These are phyloP conservation scores for Diaporthe longicolla DNA, from an alignment of 2,329 filamentous ascomycete species.

Conservation along the genomic window DNA sequence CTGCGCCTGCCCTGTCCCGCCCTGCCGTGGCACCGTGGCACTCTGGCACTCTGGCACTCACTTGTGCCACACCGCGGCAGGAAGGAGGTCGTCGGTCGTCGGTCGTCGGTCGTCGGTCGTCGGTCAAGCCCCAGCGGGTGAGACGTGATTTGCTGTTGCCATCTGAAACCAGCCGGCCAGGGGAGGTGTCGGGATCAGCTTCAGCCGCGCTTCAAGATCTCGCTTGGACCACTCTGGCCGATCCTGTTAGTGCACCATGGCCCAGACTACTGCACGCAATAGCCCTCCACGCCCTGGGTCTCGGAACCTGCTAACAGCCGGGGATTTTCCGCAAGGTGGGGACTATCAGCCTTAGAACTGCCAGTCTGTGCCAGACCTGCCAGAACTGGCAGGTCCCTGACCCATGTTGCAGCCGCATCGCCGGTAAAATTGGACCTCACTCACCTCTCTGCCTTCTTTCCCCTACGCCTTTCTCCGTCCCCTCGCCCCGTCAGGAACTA, in stretches of 20 bases:
- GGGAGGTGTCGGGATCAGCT: slow-evolving; percentile 39
- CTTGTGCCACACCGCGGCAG: neutral
- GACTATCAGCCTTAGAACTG: slow-evolving; percentile 21
- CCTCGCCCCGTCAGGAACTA: neutral
- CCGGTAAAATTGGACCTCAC: slow-evolving; percentile 3
- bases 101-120: neutral
- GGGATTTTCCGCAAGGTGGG: neutral
- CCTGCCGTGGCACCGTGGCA: neutral
- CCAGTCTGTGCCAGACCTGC: neutral
- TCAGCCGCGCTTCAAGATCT: slow-evolving; percentile 41
- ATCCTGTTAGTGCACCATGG: slow-evolving; percentile 23
- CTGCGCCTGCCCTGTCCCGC: neutral
- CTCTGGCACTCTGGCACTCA: neutral
- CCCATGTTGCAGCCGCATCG: slow-evolving; percentile 31
- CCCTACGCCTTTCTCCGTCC: neutral
- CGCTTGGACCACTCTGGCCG: slow-evolving; percentile 34
- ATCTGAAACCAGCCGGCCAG: slow-evolving; percentile 40
- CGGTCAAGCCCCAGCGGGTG: neutral
- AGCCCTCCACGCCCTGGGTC: neutral
- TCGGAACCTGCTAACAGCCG: neutral
- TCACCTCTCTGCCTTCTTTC: neutral
- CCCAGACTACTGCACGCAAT: slow-evolving; percentile 16
- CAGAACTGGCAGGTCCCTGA: neutral
- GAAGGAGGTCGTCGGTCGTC: slow-evolving; percentile 5
- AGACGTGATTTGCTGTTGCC: slow-evolving; percentile 34